Evolutionary conservation across 176 grass and related monocot genomes (phyloP), one percentile per base, ranked within the genome.

Genomic region (Carex scoparia): DNA sequence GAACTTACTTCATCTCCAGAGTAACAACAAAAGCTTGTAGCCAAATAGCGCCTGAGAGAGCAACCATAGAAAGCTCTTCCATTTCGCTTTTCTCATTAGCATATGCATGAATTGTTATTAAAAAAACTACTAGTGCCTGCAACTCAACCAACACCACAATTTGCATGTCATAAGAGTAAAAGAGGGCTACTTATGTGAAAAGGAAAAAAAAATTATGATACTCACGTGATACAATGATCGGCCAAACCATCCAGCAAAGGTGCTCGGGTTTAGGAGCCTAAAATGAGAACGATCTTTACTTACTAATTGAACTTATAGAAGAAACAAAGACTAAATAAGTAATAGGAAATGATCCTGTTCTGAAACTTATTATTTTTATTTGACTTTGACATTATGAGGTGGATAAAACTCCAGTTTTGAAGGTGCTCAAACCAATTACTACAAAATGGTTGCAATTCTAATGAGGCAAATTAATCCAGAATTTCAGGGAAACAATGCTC

Each of bases 211-310:
- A 19, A 46, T 11, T 11, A 11, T 18, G 61, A 46, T 82, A 86
- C 92, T 93, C 88, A 98, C 95, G 71, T 98, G 95, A 84, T 98
- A 98, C 42, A 94, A 82, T 48, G 95, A 98, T 63, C 95, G 89
- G 72, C 92, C 92, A 93, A 98, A 98, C 95, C 95, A 98, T 88
- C 95, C 95, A 86, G 95, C 95, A 87, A 98, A 98, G 54, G 95
- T 98, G 88, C 95, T 94, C 86, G 95, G 95, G 65, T 98, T 98
- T 18, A 98, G 80, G 78, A 98, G 91, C 92, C 95, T 98, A 82
- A 40, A 60, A 85, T 42, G 75, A 84, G 53, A 77, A 75, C 63
- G 53, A 85, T 35, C 83, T 73, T 84, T 79, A 31, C 82, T 40
- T 85, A 60, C 54, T 57, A 31, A 31, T 57, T 56, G 28, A 54